These are phyloP conservation scores for Coniochaeta sp. DNA, from an alignment of 2,329 filamentous ascomycete genomes.

Conservation along the genomic window DNA sequence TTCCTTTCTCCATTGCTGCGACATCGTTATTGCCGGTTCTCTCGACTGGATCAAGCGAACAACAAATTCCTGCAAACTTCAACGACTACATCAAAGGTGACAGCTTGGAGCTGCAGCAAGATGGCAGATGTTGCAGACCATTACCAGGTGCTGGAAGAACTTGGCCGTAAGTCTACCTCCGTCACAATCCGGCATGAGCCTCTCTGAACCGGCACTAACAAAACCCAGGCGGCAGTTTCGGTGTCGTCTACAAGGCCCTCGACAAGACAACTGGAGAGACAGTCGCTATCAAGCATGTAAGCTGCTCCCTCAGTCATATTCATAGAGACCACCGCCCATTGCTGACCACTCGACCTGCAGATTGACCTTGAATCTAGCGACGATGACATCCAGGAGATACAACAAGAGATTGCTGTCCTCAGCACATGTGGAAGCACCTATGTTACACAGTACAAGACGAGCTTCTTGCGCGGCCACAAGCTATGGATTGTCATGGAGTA, in stretches of 20 bases:
- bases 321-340: background rate
- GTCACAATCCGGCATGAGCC: background rate
- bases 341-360: conserved; percentile 35
- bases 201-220: conserved; percentile 5
- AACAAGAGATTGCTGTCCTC: conserved; percentile 91
- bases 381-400: conserved; percentile 96
- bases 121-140: conserved; percentile 69
- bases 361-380: conserved; percentile 98
- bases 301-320: conserved; percentile 23
- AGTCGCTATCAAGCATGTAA: conserved; percentile 93
- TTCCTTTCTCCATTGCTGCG: background rate
- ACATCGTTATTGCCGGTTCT: background rate
- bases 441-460: conserved; percentile 94
- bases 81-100: background rate
- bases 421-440: conserved; percentile 91
- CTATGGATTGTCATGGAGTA: conserved; percentile 99
- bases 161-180: conserved; percentile 65
- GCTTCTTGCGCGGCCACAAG: conserved; percentile 92
- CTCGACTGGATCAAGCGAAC: background rate
- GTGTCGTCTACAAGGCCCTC: conserved; percentile 93
- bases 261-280: conserved; percentile 85
- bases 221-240: conserved; percentile 78
- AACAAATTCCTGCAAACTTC: background rate
- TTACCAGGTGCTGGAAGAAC: conserved; percentile 93
- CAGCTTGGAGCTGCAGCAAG: conserved; percentile 10